Percentiles rank a stretch among this genome's conserved stretches.
These are phyloP conservation scores for Aspergillus jensenii DNA, from an alignment of 2,329 filamentous ascomycete species.

Conservation along the genomic window DNA sequence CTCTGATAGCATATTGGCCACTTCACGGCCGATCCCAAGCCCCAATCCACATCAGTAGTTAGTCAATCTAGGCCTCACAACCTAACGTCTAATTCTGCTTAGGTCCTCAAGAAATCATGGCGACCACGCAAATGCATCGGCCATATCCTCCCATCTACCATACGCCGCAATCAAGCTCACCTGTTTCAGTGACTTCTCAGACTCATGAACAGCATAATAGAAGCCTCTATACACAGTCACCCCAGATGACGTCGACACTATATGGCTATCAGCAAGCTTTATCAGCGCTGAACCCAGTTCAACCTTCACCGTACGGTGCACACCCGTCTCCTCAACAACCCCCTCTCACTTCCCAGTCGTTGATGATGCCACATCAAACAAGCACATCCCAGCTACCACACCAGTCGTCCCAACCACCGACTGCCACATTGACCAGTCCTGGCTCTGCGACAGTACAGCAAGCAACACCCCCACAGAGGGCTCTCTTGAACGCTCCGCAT, in stretches of 20 bases:
- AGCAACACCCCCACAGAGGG: constrained; percentile 33
- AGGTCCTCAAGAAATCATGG: constrained; percentile 73
- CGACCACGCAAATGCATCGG: constrained; percentile 64
- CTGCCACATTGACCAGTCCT: constrained; percentile 64
- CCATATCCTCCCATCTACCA: constrained; percentile 91
- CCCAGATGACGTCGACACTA: constrained; percentile 80
- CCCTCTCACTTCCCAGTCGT: constrained; percentile 55
- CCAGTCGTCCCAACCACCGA: constrained; percentile 43
- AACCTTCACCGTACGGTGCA: constrained; percentile 57
- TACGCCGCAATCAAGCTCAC: constrained; percentile 92
- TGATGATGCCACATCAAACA: constrained; percentile 52
- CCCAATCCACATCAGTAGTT: constrained; percentile 46
- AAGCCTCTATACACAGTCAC: constrained; percentile 78
- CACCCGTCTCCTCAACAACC: constrained; percentile 56
- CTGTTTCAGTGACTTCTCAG: constrained; percentile 87
- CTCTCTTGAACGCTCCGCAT: constrained; percentile 36
- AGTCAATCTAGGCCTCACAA: constrained; percentile 53
- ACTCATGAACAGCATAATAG: constrained; percentile 83
- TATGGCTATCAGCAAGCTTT: constrained; percentile 67
- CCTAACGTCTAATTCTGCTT: constrained; percentile 31
- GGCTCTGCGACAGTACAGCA: constrained; percentile 47
- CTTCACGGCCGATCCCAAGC: neutral
- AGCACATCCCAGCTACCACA: constrained; percentile 43
- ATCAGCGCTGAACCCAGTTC: constrained; percentile 52
- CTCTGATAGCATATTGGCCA: constrained; percentile 1